Conservation (phyloP, 2,329 filamentous ascomycete genomes). For the Lasiodiplodia citricola region DNA sequence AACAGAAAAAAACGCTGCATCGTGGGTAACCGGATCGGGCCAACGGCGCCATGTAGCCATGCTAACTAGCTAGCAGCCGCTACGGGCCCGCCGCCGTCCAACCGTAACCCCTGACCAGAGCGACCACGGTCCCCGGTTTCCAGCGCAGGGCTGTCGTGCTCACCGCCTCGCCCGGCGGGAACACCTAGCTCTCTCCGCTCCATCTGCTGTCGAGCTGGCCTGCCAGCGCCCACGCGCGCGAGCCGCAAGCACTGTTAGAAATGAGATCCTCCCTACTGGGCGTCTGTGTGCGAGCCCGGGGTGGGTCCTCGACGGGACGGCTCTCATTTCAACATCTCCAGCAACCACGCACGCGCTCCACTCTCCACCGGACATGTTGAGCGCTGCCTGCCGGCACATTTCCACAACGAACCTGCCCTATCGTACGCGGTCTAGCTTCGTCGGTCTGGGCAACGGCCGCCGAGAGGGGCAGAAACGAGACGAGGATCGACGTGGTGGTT, state of each 20-base stretch:
- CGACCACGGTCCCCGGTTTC: background rate
- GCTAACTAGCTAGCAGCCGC: background rate
- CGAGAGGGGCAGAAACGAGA: constrained; percentile 14
- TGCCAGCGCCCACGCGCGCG: background rate
- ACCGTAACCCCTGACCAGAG: constrained; percentile 16
- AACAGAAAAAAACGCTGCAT: constrained; percentile 2
- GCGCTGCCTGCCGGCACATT: background rate
- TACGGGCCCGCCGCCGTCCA: constrained; percentile 14
- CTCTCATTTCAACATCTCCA: constrained; percentile 9
- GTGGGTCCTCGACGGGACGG: constrained; percentile 1
- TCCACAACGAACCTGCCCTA: background rate
- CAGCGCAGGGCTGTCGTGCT: background rate
- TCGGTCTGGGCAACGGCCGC: constrained; percentile 17
- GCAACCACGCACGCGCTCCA: constrained; percentile 1
- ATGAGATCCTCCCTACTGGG: constrained; percentile 13
- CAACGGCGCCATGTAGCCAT: background rate
- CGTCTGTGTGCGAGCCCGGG: background rate
- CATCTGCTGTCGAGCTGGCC: background rate
- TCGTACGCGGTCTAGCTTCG: constrained; percentile 3
- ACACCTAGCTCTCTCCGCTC: background rate
- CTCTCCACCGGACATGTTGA: constrained; percentile 13
- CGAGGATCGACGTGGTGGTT: constrained; percentile 1
- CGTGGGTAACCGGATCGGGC: background rate
- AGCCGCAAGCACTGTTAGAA: constrained; percentile 7
- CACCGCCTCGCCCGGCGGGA: constrained; percentile 6